phyloP scores from a whole-genome alignment of 768 basidiomycete species.

The Vishniacozyma victoriae region DNA sequence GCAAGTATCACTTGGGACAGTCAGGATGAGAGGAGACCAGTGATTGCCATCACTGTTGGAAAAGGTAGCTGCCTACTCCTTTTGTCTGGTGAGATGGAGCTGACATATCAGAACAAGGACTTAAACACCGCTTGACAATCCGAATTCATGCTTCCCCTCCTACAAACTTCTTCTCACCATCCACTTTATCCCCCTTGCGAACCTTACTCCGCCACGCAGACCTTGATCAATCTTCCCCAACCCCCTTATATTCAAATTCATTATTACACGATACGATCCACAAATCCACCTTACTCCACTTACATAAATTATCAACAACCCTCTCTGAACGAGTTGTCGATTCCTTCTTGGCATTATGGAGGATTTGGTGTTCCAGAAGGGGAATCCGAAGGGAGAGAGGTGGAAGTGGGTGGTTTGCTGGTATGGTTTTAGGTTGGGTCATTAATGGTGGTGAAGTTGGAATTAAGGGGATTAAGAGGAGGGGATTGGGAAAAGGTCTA shows the following conservation, averaged over 20 bases:
- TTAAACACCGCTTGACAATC: constrained; percentile 63
- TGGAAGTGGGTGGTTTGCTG: constrained; percentile 57
- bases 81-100: background rate
- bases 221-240: constrained; percentile 49
- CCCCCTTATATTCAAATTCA: constrained; percentile 73
- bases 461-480: constrained; percentile 49
- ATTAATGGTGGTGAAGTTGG: constrained; percentile 60
- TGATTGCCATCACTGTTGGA: constrained; percentile 27
- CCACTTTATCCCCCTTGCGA: constrained; percentile 62
- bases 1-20: constrained; percentile 23
- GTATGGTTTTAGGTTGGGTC: constrained; percentile 47
- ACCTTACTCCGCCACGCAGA: constrained; percentile 56
- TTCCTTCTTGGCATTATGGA: constrained; percentile 70
- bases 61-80: constrained; percentile 29
- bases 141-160: constrained; percentile 68
- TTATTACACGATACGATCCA: constrained; percentile 53
- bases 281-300: constrained; percentile 53
- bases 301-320: constrained; percentile 56
- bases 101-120: constrained; percentile 27
- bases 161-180: constrained; percentile 53
- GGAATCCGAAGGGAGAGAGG: constrained; percentile 49
- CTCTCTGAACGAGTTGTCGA: constrained; percentile 57
- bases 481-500: constrained; percentile 67
- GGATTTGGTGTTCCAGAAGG: constrained; percentile 84
- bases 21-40: constrained; percentile 29